Evolutionary conservation across 1,284 basidiomycete species (phyloP), one percentile per base, ranked within the genome.

Genomic region (Heterobasidion annosum): DNA sequence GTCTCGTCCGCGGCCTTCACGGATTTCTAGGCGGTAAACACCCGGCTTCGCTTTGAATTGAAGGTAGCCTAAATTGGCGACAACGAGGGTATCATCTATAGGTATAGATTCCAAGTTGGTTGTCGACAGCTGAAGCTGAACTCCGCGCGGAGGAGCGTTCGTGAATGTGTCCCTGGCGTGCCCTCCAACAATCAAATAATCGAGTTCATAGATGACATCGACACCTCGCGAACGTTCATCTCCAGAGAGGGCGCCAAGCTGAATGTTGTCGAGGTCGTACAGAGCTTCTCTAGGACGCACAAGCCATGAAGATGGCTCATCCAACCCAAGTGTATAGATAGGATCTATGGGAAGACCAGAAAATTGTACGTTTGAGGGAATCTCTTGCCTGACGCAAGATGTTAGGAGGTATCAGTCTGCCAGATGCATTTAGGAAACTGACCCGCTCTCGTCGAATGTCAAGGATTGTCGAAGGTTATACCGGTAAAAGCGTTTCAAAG

Each of bases 231-330:
- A 68, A 15, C 76, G 73, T 50, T 89, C 81, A 33, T 76, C 71
- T 0, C 73, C 69, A 1, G 81, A 74, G 2, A 94, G 73, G 43
- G 81, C 79, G 4, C 78, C 77, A 7, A 98, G 80, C 45, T 94
- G 88, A 54, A 99, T 89, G 65, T 99, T 99, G 73, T 99, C 97
- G 25, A 99, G 82, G 67, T 99, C 96, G 61, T 97, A 92, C 0
- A 89, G 75, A 0, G 94, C 91, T 64, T 93, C 85, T 19, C 82
- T 81, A 0, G 96, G 94, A 50, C 93, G 88, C 13, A 94, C 91
- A 16, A 98, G 81, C 94, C 96, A 98, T 0, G 94, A 82, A 1
- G 85, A 78, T 2, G 91, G 91, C 1, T 93, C 85, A 55, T 98
- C 93, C 79, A 98, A 86, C 2, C 83, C 85, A 8, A 99, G 78